Evolutionary conservation across 202 grass and related monocot genomes (phyloP), one percentile per base, ranked within the genome.

Genomic region (Thinopyrum obtusiflorum): DNA sequence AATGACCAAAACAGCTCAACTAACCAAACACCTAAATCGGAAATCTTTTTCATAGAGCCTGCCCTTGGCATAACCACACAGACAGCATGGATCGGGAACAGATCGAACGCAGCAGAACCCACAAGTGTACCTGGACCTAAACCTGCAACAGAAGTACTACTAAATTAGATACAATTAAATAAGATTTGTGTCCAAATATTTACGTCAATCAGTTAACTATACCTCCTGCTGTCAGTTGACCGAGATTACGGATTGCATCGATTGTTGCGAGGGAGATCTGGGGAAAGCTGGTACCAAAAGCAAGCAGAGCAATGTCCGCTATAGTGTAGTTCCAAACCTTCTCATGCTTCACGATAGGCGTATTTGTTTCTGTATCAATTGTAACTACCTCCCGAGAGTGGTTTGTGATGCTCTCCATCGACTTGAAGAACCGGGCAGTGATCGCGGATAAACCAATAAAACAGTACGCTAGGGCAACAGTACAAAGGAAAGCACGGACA

Each of bases 271-370:
- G 79, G 25, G 95, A 95, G 73, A 98, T 95, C 80, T 98, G 95
- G 3, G 95, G 93, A 51, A 98, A 98, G 82, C 95, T 98, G 73
- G 95, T 98, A 14, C 95, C 95, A 9, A 98, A 98, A 13, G 95
- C 95, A 68, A 98, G 81, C 14, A 98, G 89, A 68, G 89, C 83
- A 66, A 98, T 88, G 83, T 98, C 93, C 2, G 95, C 95, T 61
- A 98, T 78, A n/a, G 93, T 76, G 75, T 93, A 95, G 76, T 98
- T 98, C 95, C 95, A 98, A 61, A 95, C 82, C 67, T 93, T 98
- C 32, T 98, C 93, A n/a, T 82, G 60, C 80, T 77, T 95, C 35
- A 91, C 60, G 0, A 95, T 80, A 11, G 69, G 63, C 9, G 9
- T 21, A n/a, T 86, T 90, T 46, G 82, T 92, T 76, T 37, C 62